Conservation (phyloP, 352 stramenopile genomes). For the Thraustotheca clavata region DNA sequence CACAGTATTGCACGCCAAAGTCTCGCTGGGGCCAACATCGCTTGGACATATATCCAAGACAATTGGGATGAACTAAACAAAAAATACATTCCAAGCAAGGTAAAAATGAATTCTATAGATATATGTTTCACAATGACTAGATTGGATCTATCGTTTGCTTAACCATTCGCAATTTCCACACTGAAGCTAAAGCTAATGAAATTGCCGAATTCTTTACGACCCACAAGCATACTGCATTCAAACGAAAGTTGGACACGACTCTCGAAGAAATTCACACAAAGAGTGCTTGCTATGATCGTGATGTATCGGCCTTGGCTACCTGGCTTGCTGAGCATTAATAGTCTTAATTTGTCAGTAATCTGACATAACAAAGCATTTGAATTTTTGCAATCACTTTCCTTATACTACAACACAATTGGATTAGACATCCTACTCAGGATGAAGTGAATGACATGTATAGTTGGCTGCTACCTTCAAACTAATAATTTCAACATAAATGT, state of each 20-base stretch:
- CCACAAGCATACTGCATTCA: slow-evolving; percentile 52
- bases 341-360: no score
- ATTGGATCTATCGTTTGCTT: slow-evolving; percentile 36
- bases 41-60: slow-evolving; percentile 59
- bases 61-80: slow-evolving; percentile 49
- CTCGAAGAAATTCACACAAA: slow-evolving; percentile 55
- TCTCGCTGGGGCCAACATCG: slow-evolving; percentile 34
- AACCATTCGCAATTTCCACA: slow-evolving; percentile 39
- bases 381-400: no score
- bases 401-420: no score
- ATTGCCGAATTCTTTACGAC: slow-evolving; percentile 44
- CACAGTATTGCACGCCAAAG: slow-evolving; percentile 40
- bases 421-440: no score
- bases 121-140: slow-evolving; percentile 6
- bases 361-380: no score
- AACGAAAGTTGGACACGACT: slow-evolving; percentile 40
- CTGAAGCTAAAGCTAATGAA: slow-evolving; percentile 36
- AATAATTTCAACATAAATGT: not conserved
- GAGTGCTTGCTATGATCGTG: slow-evolving; percentile 40
- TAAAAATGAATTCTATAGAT: not conserved
- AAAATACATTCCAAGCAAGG: slow-evolving; percentile 41
- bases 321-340: not conserved
- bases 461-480: slow-evolving; percentile 1
- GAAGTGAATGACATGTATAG: not conserved
- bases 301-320: slow-evolving; percentile 29